phyloP scores from a whole-genome alignment of 1,284 basidiomycete genomes.

The Limonomyces culmigenus region DNA sequence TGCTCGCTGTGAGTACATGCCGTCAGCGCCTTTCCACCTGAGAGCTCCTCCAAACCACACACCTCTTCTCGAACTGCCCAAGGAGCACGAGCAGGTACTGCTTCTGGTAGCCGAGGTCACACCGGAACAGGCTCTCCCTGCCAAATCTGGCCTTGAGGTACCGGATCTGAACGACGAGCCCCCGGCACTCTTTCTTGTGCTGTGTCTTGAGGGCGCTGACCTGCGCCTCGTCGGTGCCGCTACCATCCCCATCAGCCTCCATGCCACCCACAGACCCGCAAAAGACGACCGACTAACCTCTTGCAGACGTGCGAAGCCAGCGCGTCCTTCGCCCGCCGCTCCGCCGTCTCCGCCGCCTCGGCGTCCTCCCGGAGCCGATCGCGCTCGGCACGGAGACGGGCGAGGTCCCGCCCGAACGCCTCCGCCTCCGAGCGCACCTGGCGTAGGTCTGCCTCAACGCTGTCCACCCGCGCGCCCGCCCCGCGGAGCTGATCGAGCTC shows the following conservation, averaged over 20 bases:
- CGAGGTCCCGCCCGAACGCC: constrained; percentile 58
- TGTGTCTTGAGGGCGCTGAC: constrained; percentile 38
- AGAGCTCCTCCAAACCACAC: constrained; percentile 8
- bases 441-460: constrained; percentile 51
- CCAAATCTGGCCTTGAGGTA: constrained; percentile 89
- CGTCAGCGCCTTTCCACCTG: neutral
- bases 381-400: constrained; percentile 44
- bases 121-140: constrained; percentile 72
- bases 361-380: constrained; percentile 36
- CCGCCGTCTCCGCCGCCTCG: constrained; percentile 8
- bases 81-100: constrained; percentile 55
- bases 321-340: neutral
- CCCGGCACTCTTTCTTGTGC: constrained; percentile 79
- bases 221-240: constrained; percentile 30
- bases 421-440: constrained; percentile 60
- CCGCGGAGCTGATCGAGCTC: constrained; percentile 60
- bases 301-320: constrained; percentile 20
- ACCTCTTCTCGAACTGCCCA: constrained; percentile 61
- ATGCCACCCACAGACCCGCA: constrained; percentile 35
- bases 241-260: constrained; percentile 27
- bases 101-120: constrained; percentile 77
- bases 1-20: constrained; percentile 1
- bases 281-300: neutral
- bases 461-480: constrained; percentile 44
- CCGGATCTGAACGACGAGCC: constrained; percentile 72